These are phyloP conservation scores for Amanita pallidorosea DNA, from an alignment of 768 basidiomycete genomes.

Conservation along the genomic window DNA sequence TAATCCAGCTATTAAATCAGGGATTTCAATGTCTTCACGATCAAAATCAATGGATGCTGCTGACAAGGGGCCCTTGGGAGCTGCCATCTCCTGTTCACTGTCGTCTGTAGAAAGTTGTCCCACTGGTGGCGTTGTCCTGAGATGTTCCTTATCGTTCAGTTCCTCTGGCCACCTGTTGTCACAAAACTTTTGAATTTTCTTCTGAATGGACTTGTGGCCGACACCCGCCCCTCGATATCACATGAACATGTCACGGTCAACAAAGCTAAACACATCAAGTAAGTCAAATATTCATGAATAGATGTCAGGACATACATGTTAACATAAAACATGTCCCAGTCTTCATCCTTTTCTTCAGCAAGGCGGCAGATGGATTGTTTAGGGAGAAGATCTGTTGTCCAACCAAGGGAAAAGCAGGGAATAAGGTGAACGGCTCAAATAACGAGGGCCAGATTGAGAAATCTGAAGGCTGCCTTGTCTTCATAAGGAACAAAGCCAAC, in stretches of 20 bases:
- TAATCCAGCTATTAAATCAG: too few relatives aligned
- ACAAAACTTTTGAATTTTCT: background rate
- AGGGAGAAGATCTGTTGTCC: background rate
- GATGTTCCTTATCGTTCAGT: too few relatives aligned
- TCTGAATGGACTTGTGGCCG: conserved; percentile 2
- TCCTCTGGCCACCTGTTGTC: conserved; percentile 6
- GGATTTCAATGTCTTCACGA: too few relatives aligned
- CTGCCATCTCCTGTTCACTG: too few relatives aligned
- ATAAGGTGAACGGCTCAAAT: background rate
- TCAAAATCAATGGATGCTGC: too few relatives aligned
- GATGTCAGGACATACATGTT: background rate
- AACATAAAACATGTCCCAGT: background rate
- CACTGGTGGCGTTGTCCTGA: too few relatives aligned
- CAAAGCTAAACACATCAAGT: conserved; percentile 7
- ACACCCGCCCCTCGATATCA: background rate
- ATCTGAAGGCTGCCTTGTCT: background rate
- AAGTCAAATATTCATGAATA: too few relatives aligned
- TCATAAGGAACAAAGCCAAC: conserved; percentile 12
- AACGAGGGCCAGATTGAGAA: background rate
- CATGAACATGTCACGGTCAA: background rate
- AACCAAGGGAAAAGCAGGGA: background rate
- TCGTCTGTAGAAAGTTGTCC: too few relatives aligned
- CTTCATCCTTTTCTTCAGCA: background rate
- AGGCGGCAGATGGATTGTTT: background rate
- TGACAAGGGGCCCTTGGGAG: too few relatives aligned